Conservation (phyloP, 2,329 filamentous ascomycete genomes). For the Paraphaeosphaeria sporulosa region DNA sequence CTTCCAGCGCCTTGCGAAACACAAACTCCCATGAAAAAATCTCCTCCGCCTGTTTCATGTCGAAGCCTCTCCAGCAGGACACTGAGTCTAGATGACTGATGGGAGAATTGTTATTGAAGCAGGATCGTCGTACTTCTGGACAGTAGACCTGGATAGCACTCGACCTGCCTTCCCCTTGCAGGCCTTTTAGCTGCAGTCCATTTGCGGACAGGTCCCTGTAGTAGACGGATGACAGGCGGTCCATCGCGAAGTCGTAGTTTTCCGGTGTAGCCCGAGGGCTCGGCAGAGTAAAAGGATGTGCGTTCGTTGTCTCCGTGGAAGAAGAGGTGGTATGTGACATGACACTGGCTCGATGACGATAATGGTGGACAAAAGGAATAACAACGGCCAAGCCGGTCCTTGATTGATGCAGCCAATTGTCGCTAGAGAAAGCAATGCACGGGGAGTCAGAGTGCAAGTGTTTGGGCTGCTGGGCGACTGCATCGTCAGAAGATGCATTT, state of each 20-base stretch:
- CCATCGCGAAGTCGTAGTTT: conserved; percentile 2
- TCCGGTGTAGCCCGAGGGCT: background rate
- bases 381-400: background rate
- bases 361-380: background rate
- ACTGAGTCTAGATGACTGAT: conserved; percentile 44
- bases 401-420: background rate
- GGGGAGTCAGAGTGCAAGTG: conserved; percentile 2
- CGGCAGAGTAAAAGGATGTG: conserved; percentile 5
- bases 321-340: background rate
- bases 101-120: background rate
- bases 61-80: conserved; percentile 47
- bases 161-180: conserved; percentile 18
- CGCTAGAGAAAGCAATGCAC: background rate
- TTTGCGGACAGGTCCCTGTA: background rate
- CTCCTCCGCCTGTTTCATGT: conserved; percentile 36
- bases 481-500: background rate
- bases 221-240: conserved; percentile 18
- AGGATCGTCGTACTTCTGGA: conserved; percentile 36
- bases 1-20: conserved; percentile 26
- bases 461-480: background rate
- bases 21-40: conserved; percentile 41
- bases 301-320: background rate
- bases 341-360: background rate
- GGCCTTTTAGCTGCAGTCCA: conserved; percentile 24
- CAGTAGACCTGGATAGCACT: conserved; percentile 26